Evolutionary conservation across 352 stramenopile genomes (phyloP), one percentile per base, ranked within the genome.

Genomic region (Globisporangium paddicum): DNA sequence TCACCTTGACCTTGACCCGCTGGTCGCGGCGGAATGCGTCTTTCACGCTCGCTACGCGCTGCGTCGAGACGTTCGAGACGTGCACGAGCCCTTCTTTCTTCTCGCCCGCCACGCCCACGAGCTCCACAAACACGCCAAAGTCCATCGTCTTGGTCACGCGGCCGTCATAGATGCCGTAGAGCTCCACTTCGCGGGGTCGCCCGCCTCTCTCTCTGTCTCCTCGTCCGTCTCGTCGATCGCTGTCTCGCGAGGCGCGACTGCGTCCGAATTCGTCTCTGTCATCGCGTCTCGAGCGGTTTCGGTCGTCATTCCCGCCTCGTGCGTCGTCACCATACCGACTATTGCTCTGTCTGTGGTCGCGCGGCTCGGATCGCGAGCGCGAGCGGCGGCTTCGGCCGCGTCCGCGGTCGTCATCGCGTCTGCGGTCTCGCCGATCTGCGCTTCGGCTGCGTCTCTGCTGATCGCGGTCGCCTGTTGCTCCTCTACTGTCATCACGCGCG

Each of bases 81-180:
- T 99, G 96, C 25, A 99, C 96, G 8, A 99, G 82, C 23, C 96
- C 96, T 75, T 98, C 95, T 45, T 87, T 82, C 26, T 81, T 78
- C 21, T 86, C 77, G 52, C 64, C 63, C n/a, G n/a, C n/a, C 14
- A 85, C 76, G 2, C 81, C 70, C 25, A 92, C 72, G 26, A 99
- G 74, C 64, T 98, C 95, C 4, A 99, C 94, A 72, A 99, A 98
- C 23, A 96, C 86, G 9, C 97, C 97, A 88, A 98, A 99, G 60
- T 99, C 96, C 71, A 98, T 94, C 25, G 98, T 77, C 62, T 98
- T 98, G 57, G 78, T 82, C 18, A 99, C 93, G 9, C 73, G 81
- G 19, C 92, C 97, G 35, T 94, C 79, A 65, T 98, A 98, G 62
- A 99, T 99, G 38, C 79, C 72, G 72, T 99, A 97, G 34, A 98